Evolutionary conservation across 176 grass and related monocot genomes (phyloP), one percentile per base, ranked within the genome.

Genomic region (Areca catechu): DNA sequence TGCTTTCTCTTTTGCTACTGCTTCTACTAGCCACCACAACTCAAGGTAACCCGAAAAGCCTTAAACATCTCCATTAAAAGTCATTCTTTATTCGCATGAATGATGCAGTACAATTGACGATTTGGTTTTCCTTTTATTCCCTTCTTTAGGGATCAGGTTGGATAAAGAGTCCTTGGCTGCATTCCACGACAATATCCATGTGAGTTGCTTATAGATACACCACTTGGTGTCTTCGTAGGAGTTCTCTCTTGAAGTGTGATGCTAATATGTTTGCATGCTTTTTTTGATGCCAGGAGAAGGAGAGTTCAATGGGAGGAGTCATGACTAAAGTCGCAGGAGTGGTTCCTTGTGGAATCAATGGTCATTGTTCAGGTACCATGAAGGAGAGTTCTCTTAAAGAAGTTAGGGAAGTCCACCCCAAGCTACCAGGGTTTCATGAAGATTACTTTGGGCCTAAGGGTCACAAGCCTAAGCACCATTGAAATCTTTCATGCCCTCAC

Each of bases 401-500:
- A 74, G 72, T 66, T 80, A 80, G 18, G 51, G 64, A 77, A 14
- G 60, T 56, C 68, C 63, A 61, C 23, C 73, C 74, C 52, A 65
- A 49, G 24, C 66, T 60, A 16, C 76, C 77, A 47, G 73, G 49
- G 66, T 84, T 89, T 71, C 80, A 89, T 74, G 85, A 89, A 53
- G 80, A 89, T 80, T 84, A 84, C 61, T 89, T 67, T 63, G 63
- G 70, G 54, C 69, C 66, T 37, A 69, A 58, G 48, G 61, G 66
- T 58, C 72, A 81, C 56, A 22, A 82, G 48, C 77, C 77, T 79
- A 82, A 79, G 50, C 82, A 85, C 76, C 79, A 82, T 49, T 89
- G 70, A 67, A 24, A 56, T 27, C 64, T 23, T 19, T 52, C 69
- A 51, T 47, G 49, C 65, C 55, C 54, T 34, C 10, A 43, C 14